These are phyloP conservation scores for Cucumis variabilis DNA, from an alignment of 331 rosid genomes.

Conservation along the genomic window DNA sequence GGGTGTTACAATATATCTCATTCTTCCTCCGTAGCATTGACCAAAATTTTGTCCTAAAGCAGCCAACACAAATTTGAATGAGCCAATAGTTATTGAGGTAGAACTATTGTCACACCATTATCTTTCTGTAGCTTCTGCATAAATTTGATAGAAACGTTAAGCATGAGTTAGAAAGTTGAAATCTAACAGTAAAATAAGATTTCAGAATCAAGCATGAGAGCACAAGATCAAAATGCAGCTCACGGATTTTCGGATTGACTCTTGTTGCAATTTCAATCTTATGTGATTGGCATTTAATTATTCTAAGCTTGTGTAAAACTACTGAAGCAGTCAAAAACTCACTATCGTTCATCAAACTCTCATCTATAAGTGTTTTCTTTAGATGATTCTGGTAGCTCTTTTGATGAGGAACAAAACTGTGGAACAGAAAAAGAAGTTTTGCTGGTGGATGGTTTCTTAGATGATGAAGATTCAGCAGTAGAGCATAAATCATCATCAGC, in stretches of 20 bases:
- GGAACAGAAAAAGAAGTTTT: conserved; percentile 78
- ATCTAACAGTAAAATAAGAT: neutral
- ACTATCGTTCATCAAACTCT: conserved; percentile 65
- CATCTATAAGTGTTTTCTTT: conserved; percentile 55
- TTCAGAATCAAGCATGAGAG: neutral
- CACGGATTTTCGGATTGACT: neutral
- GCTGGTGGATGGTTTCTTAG: conserved; percentile 71
- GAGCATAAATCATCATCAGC: conserved; percentile 68
- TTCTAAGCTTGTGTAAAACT: neutral
- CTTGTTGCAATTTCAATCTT: neutral
- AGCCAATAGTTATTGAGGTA: neutral
- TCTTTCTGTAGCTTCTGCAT: conserved; percentile 56
- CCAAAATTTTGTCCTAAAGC: neutral
- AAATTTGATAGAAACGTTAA: neutral
- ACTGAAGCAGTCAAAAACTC: conserved; percentile 23
- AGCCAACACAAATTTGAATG: conserved; percentile 8
- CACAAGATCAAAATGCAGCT: too few species aligned
- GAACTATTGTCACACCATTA: conserved; percentile 20
- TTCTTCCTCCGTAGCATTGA: neutral
- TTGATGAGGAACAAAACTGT: conserved; percentile 59
- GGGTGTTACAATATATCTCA: too few species aligned
- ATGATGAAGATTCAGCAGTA: conserved; percentile 83
- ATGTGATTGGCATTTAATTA: neutral
- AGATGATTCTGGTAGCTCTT: conserved; percentile 46
- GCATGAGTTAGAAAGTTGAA: neutral